Evolutionary conservation across 495 filamentous ascomycete species (phyloP).

Genomic region (Trichoderma reesei): DNA sequence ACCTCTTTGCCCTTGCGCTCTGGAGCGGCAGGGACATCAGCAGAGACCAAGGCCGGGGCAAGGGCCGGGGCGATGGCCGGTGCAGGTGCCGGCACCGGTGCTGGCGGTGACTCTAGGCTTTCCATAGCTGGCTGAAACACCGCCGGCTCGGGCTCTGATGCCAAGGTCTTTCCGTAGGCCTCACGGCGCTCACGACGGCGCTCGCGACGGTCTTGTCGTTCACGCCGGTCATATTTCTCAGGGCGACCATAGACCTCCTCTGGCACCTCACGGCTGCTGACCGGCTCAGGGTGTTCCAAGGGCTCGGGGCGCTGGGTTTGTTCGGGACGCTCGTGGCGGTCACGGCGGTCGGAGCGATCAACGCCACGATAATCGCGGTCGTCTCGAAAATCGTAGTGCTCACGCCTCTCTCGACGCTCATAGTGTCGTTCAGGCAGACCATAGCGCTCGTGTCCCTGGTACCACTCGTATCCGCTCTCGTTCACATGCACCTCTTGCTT

Average conservation of each 20-base stretch:
- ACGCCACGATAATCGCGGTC: neutral
- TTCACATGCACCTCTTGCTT: neutral
- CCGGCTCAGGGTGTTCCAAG: neutral
- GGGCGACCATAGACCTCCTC: neutral
- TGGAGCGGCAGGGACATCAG: neutral
- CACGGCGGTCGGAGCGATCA: neutral
- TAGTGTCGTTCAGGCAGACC: neutral
- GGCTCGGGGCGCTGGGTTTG: neutral
- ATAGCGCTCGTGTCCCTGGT: neutral
- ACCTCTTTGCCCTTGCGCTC: slow-evolving; percentile 9
- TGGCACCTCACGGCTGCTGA: neutral
- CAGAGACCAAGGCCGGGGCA: neutral
- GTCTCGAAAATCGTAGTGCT: neutral
- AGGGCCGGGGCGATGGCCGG: too few species aligned
- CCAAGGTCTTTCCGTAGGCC: slow-evolving; percentile 13
- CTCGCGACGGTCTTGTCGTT: slow-evolving; percentile 1
- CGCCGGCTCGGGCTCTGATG: neutral
- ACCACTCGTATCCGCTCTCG: neutral
- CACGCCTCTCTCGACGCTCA: neutral
- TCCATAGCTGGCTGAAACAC: neutral
- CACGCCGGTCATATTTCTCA: neutral
- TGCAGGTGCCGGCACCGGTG: neutral
- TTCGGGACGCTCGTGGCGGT: neutral
- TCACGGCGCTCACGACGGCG: neutral
- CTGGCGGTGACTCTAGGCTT: neutral